A percentile compares a stretch with the other conserved stretches of the same genome.
Conservation (phyloP, 139 green algal genomes). For the Auxenochlorella pyrenoidosa region DNA sequence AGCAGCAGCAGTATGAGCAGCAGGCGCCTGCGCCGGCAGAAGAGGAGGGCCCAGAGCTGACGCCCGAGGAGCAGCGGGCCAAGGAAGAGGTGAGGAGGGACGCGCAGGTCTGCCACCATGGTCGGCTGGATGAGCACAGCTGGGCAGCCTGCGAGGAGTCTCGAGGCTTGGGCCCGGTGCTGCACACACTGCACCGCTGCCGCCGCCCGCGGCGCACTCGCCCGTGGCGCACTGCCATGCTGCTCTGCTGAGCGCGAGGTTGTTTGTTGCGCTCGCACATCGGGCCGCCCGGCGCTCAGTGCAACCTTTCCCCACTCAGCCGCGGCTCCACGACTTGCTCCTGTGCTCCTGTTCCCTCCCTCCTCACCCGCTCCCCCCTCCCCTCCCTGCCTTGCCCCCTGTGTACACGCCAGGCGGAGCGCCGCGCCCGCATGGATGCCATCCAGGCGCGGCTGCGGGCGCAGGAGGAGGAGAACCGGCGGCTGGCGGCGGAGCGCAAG, state of each 20-base stretch:
- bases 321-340: too few species aligned
- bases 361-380: background rate
- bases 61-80: background rate
- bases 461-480: constrained; percentile 54
- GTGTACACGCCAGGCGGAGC: constrained; percentile 51
- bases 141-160: too few species aligned
- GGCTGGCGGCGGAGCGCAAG: constrained; percentile 51
- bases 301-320: too few species aligned
- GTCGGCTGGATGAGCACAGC: background rate
- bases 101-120: too few species aligned
- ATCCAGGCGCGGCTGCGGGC: constrained; percentile 38
- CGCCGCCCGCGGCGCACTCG: too few species aligned
- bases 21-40: background rate
- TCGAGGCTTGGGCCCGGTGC: too few species aligned
- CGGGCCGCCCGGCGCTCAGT: too few species aligned
- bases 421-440: constrained; percentile 41
- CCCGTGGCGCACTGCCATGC: too few species aligned
- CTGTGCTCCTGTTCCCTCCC: background rate
- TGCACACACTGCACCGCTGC: too few species aligned
- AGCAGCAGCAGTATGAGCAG: background rate
- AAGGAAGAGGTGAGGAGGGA: constrained; percentile 29
- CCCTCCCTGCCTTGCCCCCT: background rate
- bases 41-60: background rate
- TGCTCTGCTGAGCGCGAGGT: too few species aligned
- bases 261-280: too few species aligned